These are phyloP conservation scores for Iodosphaeria phyllophila DNA, from an alignment of 2,329 filamentous ascomycete species.

Conservation along the genomic window DNA sequence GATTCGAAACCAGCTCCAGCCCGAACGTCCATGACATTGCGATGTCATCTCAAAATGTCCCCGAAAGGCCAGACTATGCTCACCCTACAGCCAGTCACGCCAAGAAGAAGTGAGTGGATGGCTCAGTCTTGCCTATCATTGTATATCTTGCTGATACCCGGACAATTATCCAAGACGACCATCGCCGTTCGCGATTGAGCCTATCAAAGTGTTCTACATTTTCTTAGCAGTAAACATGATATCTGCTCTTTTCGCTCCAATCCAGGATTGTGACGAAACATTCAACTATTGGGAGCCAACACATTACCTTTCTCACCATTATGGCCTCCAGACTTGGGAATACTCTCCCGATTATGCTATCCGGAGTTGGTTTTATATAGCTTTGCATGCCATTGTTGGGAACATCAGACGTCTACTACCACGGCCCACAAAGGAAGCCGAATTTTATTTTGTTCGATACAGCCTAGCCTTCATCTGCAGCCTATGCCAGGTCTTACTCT, in stretches of 20 bases:
- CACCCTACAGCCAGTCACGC: constrained; percentile 13
- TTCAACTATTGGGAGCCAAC: constrained; percentile 99
- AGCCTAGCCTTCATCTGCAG: constrained; percentile 61
- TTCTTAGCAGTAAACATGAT: constrained; percentile 57
- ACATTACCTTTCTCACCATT: constrained; percentile 83
- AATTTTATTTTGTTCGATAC: constrained; percentile 79
- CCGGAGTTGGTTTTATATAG: constrained; percentile 83
- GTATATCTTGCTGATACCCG: constrained; percentile 4
- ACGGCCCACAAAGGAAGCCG: constrained; percentile 41
- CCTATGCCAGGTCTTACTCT: constrained; percentile 65
- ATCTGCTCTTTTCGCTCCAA: constrained; percentile 69
- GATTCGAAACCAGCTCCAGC: no score
- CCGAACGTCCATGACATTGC: no score
- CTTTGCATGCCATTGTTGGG: constrained; percentile 56
- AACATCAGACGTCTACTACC: constrained; percentile 47
- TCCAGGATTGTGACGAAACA: constrained; percentile 95
- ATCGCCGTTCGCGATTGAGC: constrained; percentile 44
- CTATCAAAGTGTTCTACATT: constrained; percentile 62
- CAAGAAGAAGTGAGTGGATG: constrained; percentile 12
- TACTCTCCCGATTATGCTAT: constrained; percentile 93
- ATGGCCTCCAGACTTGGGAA: constrained; percentile 95
- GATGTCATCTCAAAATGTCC: no score
- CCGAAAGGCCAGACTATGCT: constrained; percentile 7
- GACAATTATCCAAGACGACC: constrained; percentile 16
- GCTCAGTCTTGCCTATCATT: not conserved